These are phyloP conservation scores for Collybiopsis confluens DNA, from an alignment of 768 basidiomycete species.

Conservation along the genomic window DNA sequence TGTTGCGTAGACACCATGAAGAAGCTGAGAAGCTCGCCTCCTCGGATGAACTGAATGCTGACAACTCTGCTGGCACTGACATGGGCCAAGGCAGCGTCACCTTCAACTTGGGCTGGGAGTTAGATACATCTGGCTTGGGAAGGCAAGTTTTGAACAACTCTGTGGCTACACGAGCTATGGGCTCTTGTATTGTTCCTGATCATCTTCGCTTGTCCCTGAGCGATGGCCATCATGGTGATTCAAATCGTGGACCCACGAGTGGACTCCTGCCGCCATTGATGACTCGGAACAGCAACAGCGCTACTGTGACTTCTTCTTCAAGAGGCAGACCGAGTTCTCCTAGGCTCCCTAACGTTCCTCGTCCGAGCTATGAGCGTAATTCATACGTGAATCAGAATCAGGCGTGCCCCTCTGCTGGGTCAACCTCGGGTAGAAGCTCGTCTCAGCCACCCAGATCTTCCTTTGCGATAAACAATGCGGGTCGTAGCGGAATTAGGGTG, in stretches of 20 bases:
- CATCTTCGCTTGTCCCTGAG: background rate
- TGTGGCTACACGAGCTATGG: conserved; percentile 14
- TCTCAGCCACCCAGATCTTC: conserved; percentile 4
- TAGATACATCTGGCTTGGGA: conserved; percentile 23
- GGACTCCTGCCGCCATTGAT: conserved; percentile 7
- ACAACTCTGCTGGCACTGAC: conserved; percentile 10
- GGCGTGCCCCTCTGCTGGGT: conserved; percentile 48
- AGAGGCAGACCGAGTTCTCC: conserved; percentile 2
- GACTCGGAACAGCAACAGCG: conserved; percentile 15
- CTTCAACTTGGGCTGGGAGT: conserved; percentile 37
- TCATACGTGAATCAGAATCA: conserved; percentile 19
- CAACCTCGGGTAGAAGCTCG: conserved; percentile 14
- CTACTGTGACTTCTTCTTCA: conserved; percentile 10
- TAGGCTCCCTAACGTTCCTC: background rate
- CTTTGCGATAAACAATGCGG: background rate
- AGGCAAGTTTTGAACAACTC: conserved; percentile 23
- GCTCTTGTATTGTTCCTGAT: background rate
- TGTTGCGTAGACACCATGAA: conserved; percentile 74
- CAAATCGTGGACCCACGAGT: conserved; percentile 20
- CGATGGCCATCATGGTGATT: background rate
- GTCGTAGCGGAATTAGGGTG: background rate
- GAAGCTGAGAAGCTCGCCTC: conserved; percentile 49
- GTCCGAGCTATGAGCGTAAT: background rate
- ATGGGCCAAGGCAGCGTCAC: conserved; percentile 21
- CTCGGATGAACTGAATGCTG: conserved; percentile 19